A percentile compares a stretch with the other conserved stretches of the same genome.
Evolutionary conservation across 345 rosid species (phyloP).

Genomic region (Zanthoxylum bungeanum): DNA sequence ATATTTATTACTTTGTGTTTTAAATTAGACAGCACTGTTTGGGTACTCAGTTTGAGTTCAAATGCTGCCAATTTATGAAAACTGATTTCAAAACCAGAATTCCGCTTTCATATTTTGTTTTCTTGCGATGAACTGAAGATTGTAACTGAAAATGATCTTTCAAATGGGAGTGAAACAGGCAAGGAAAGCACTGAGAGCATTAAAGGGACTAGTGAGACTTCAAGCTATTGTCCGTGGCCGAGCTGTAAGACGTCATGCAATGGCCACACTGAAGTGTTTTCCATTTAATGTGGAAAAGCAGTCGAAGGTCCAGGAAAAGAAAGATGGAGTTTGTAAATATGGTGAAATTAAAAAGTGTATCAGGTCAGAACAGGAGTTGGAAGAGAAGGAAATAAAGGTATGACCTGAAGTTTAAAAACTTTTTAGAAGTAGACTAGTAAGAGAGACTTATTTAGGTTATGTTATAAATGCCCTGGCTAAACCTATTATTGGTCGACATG

Average conservation of each 20-base stretch:
- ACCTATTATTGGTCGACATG: too few relatives aligned
- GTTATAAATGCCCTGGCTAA: too few relatives aligned
- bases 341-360: constrained; percentile 26
- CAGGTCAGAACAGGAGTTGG: constrained; percentile 31
- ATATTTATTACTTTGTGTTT: too few relatives aligned
- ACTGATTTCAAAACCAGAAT: not conserved
- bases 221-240: constrained; percentile 84
- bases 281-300: constrained; percentile 26
- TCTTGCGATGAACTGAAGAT: not conserved
- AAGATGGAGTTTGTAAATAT: constrained; percentile 12
- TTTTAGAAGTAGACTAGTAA: not conserved
- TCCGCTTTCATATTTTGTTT: not conserved
- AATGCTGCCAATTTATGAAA: not conserved
- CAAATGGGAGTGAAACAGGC: constrained; percentile 49
- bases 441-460: too few relatives aligned
- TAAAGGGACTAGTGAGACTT: constrained; percentile 80
- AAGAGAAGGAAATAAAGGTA: constrained; percentile 42
- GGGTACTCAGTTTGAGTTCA: not conserved
- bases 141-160: not conserved
- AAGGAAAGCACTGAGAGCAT: constrained; percentile 81
- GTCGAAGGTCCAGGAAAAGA: constrained; percentile 19
- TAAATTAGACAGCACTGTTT: not conserved
- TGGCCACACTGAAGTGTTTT: constrained; percentile 24
- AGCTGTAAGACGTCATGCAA: constrained; percentile 52
- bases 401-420: too few relatives aligned